These are phyloP conservation scores for Backusella liffmaniae DNA, from an alignment of 192 early-diverging fungal genomes.

Conservation along the genomic window DNA sequence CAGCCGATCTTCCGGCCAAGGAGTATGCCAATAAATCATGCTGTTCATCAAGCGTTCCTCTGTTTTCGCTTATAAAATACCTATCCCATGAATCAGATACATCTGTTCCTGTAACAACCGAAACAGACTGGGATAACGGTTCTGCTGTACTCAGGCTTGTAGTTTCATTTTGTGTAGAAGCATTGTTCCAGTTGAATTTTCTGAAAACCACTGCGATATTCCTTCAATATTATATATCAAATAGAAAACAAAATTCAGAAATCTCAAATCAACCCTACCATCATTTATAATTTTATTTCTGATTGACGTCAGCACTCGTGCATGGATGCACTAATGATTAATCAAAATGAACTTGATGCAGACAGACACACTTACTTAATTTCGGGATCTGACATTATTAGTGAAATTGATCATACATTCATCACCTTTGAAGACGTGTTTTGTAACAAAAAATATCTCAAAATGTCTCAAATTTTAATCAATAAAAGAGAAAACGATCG, in stretches of 20 bases:
- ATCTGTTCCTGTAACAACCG: not conserved
- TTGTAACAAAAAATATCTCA: too few relatives aligned
- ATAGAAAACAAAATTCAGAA: not conserved
- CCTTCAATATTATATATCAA: not conserved
- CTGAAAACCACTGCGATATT: not conserved
- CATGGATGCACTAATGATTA: not conserved
- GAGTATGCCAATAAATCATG: constrained; percentile 5
- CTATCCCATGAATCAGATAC: not conserved
- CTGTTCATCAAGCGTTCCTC: constrained; percentile 17
- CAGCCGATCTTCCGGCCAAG: constrained; percentile 8
- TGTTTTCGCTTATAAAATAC: not conserved
- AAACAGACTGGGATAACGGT: not conserved
- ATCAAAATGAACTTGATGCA: not conserved
- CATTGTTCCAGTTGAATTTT: not conserved
- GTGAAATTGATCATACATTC: too few relatives aligned
- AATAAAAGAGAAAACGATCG: too few relatives aligned
- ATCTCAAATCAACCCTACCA: not conserved
- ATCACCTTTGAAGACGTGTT: too few relatives aligned
- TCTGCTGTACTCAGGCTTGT: not conserved
- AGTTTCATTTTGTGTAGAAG: not conserved
- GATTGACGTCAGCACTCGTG: not conserved
- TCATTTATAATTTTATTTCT: not conserved
- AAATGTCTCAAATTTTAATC: too few relatives aligned
- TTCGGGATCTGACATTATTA: too few relatives aligned
- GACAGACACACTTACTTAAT: too few relatives aligned